Evolutionary conservation across 1,139 yeast species (phyloP).

Genomic region (Kodamaea sp.): DNA sequence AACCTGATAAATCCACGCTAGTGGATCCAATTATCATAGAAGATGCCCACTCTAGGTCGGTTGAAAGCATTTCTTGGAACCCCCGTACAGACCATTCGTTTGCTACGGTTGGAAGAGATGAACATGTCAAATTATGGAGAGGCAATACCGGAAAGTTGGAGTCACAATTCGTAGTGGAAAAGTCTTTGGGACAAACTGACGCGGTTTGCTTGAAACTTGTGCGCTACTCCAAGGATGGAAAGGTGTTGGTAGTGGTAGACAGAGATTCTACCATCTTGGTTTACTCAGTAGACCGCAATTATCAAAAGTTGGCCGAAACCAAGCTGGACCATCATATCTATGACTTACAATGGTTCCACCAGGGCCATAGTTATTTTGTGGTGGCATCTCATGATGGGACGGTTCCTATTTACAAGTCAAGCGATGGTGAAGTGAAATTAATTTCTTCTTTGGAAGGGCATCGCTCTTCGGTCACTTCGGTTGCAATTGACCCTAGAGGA

Average conservation of each 20-base stretch:
- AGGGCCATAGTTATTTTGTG: conserved; percentile 29
- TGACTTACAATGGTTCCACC: conserved; percentile 33
- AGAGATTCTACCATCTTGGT: conserved; percentile 33
- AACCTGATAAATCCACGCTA: conserved; percentile 29
- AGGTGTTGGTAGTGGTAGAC: conserved; percentile 50
- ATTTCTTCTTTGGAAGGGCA: conserved; percentile 46
- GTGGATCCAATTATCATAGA: conserved; percentile 41
- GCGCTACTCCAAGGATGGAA: conserved; percentile 57
- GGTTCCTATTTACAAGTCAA: conserved; percentile 26
- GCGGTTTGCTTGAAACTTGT: conserved; percentile 30
- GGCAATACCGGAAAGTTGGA: conserved; percentile 39
- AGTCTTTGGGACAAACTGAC: conserved; percentile 13
- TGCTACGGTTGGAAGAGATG: conserved; percentile 62
- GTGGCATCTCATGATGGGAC: conserved; percentile 45
- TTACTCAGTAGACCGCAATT: conserved; percentile 27
- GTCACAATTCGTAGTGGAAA: conserved; percentile 31
- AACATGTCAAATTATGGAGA: conserved; percentile 59
- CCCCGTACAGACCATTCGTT: conserved; percentile 53
- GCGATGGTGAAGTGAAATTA: conserved; percentile 4
- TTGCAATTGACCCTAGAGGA: conserved; percentile 63
- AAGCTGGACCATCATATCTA: conserved; percentile 31
- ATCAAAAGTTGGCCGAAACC: conserved; percentile 26
- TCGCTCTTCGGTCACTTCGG: conserved; percentile 51
- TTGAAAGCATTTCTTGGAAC: conserved; percentile 60
- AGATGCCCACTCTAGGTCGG: conserved; percentile 47